phyloP scores from a whole-genome alignment of 495 filamentous ascomycete genomes.

The Astrothelium subdiscretum region DNA sequence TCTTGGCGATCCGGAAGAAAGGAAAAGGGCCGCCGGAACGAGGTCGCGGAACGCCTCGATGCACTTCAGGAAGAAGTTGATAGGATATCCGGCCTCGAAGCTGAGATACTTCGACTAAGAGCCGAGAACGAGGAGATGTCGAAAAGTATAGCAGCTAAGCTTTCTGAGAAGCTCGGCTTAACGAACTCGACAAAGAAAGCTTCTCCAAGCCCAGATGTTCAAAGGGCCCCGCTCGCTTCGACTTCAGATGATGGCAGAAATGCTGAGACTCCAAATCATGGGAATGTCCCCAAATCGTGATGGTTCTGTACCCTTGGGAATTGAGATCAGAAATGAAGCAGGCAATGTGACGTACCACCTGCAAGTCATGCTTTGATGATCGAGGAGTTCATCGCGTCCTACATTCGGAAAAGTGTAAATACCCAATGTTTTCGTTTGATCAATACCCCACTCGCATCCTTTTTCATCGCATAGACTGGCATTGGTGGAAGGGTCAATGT shows the following conservation, averaged over 20 bases:
- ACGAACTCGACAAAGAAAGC: not conserved
- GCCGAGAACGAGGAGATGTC: slow-evolving; percentile 28
- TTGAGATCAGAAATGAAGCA: too few relatives aligned
- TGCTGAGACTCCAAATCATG: not conserved
- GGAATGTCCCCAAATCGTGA: not conserved
- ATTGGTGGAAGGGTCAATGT: not conserved
- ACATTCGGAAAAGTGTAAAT: too few relatives aligned
- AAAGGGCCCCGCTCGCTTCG: not conserved
- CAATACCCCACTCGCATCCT: not conserved
- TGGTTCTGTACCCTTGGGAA: too few relatives aligned
- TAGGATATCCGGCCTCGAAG: slow-evolving; percentile 30
- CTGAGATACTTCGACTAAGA: slow-evolving; percentile 47
- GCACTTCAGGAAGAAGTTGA: slow-evolving; percentile 44
- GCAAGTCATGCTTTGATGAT: too few relatives aligned
- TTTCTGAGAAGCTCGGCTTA: slow-evolving; percentile 28
- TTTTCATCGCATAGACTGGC: not conserved
- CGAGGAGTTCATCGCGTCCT: too few relatives aligned
- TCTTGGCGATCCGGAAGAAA: slow-evolving; percentile 63
- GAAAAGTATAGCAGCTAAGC: slow-evolving; percentile 9
- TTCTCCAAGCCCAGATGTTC: not conserved
- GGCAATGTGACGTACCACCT: too few relatives aligned
- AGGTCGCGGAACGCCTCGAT: slow-evolving; percentile 54
- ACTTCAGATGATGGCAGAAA: not conserved
- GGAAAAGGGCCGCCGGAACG: slow-evolving; percentile 61
- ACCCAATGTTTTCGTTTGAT: not conserved